Evolutionary conservation across 257 asterid genomes (phyloP), one percentile per base, ranked within the genome.

Genomic region (Nicotiana attenuata): DNA sequence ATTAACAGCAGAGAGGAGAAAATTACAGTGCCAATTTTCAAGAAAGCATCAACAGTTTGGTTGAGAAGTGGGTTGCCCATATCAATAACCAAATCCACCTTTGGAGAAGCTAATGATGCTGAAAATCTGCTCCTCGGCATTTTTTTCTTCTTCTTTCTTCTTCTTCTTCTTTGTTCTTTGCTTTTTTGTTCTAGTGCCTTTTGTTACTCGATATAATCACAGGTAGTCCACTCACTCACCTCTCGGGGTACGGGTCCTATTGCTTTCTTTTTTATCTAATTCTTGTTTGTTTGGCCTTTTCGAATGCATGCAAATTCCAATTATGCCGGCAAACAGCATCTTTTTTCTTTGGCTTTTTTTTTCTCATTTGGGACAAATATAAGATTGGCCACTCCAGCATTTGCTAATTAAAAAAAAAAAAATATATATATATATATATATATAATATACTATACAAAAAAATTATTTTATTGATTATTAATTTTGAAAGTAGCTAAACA

Each of bases 11-110:
- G 33, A 75, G 38, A 2, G 31, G 28, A 79, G 63, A 24, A 3
- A 63, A 31, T 88, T 88, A 94, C 97, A 76, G 90, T 50, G 90
- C 97, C 95, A 55, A 92, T 90, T 89, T 91, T 92, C 90, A 90
- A 82, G 92, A 94, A 94, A 24, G 94, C 94, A 83, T 94, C 95
- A 20, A 92, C 83, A 11, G 97, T 85, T 85, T 82, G 91, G 79
- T 94, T 92, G 83, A 93, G 97, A 60, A 89, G 83, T 14, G 97
- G 97, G 84, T 92, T 87, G 68, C 97, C 97, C 93, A 82, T 28
- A 75, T 94, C 97, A 35, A 91, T 89, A 13, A 81, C 14, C 28
- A 93, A 7, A 80, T 92, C 92, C 84, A 90, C 89, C 63, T 86
- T 93, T 0, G 96, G 90, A 14, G 96, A 83, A 60, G 86, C 26